Conservation (phyloP, 2,329 filamentous ascomycete genomes). For the Cytospora piceicola region DNA sequence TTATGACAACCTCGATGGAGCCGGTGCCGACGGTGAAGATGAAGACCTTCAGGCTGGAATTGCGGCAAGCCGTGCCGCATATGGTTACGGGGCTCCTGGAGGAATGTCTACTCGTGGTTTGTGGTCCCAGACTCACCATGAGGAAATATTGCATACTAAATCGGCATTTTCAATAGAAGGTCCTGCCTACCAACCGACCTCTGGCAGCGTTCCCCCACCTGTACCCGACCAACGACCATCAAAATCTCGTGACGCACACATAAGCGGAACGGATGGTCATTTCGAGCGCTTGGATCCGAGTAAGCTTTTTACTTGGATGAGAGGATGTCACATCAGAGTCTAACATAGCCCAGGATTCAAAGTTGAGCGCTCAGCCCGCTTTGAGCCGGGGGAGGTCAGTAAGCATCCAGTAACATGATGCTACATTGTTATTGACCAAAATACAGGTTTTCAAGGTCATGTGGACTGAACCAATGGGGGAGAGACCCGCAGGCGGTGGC, state of each 20-base stretch:
- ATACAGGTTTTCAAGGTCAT: constrained; percentile 58
- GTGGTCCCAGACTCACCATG: background rate
- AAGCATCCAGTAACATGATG: background rate
- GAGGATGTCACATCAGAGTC: too few species aligned
- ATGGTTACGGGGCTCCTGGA: background rate
- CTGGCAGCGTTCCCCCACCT: background rate
- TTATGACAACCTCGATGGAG: background rate
- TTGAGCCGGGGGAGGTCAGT: constrained; percentile 17
- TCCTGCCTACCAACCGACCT: constrained; percentile 6
- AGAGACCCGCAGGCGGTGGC: constrained; percentile 20
- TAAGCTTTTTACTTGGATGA: background rate
- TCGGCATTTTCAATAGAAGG: background rate
- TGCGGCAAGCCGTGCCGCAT: background rate
- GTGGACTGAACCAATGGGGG: constrained; percentile 53
- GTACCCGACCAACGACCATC: background rate
- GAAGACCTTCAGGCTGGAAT: background rate
- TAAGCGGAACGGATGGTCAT: constrained; percentile 8
- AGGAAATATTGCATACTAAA: background rate
- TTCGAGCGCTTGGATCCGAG: constrained; percentile 10
- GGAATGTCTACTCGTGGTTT: background rate
- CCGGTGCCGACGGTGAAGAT: background rate
- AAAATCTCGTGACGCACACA: background rate
- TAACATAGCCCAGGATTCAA: constrained; percentile 19
- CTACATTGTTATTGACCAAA: constrained; percentile 2
- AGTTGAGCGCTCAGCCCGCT: constrained; percentile 17